phyloP scores from a whole-genome alignment of 495 filamentous ascomycete species.

The Thozetella sp. region DNA sequence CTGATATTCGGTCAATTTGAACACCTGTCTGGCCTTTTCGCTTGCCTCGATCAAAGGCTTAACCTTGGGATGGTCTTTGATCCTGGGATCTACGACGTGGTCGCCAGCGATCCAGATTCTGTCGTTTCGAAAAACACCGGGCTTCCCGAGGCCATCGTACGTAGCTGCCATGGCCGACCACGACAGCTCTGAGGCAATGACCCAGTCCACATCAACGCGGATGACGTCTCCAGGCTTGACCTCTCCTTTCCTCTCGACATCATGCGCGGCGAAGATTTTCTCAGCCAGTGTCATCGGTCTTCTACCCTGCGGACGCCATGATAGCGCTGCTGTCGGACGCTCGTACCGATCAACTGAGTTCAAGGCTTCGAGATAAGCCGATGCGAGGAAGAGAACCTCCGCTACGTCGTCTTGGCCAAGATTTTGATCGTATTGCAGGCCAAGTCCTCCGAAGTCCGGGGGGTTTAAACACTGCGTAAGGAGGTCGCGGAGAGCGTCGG shows the following conservation, averaged over 20 bases:
- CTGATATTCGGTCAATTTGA: constrained; percentile 47
- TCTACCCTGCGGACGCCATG: constrained; percentile 19
- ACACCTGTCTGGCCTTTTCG: constrained; percentile 30
- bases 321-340: constrained; percentile 1
- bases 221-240: constrained; percentile 37
- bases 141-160: constrained; percentile 30
- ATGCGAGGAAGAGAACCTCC: constrained; percentile 1
- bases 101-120: constrained; percentile 49
- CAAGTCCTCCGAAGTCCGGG: no score
- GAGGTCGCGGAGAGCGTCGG: no score
- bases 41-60: constrained; percentile 30
- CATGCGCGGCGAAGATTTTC: constrained; percentile 43
- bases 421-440: no score
- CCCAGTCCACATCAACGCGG: constrained; percentile 41
- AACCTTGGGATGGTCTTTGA: constrained; percentile 31
- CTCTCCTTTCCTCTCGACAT: constrained; percentile 26
- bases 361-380: constrained; percentile 28
- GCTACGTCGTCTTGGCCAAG: not conserved
- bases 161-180: constrained; percentile 43
- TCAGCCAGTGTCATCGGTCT: constrained; percentile 41
- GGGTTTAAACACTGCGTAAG: no score
- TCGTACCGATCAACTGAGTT: constrained; percentile 29
- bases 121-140: constrained; percentile 46
- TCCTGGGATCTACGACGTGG: constrained; percentile 46
- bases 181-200: constrained; percentile 37